Conservation (phyloP, 352 stramenopile species). For the Phytophthora kernoviae region DNA sequence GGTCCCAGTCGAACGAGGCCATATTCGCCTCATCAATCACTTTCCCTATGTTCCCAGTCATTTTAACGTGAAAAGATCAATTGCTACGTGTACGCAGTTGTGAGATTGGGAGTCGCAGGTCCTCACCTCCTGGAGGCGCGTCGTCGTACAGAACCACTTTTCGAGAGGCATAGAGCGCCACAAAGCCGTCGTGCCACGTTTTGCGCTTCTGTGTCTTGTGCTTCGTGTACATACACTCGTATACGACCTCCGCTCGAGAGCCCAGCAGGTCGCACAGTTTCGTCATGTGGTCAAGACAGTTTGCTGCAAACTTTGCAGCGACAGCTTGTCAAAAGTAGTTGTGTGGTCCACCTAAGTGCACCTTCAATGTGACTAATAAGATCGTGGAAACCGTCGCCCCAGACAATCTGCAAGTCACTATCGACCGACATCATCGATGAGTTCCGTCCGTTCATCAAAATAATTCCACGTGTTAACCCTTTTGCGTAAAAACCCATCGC, state of each 20-base stretch:
- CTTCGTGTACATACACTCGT: conserved; percentile 89
- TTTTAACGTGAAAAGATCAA: conserved; percentile 5
- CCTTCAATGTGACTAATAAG: too few relatives aligned
- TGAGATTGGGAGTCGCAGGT: background rate
- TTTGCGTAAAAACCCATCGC: too few relatives aligned
- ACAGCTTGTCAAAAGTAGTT: too few relatives aligned
- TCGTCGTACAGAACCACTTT: conserved; percentile 72
- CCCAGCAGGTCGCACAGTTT: conserved; percentile 60
- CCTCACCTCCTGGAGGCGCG: conserved; percentile 35
- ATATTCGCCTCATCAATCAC: conserved; percentile 67
- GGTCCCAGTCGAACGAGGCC: conserved; percentile 53
- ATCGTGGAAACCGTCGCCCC: too few relatives aligned
- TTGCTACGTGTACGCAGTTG: background rate
- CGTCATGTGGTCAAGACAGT: conserved; percentile 65
- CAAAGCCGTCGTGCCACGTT: conserved; percentile 80
- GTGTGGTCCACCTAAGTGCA: too few relatives aligned
- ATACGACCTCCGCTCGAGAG: conserved; percentile 46
- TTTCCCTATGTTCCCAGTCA: conserved; percentile 50
- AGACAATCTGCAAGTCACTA: too few relatives aligned
- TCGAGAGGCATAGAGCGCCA: conserved; percentile 53
- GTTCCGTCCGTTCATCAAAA: too few relatives aligned
- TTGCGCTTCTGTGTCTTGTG: conserved; percentile 90
- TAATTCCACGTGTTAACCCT: too few relatives aligned
- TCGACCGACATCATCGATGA: too few relatives aligned
- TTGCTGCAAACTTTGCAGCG: too few relatives aligned